Evolutionary conservation across 1,139 yeast genomes (phyloP), one percentile per base, ranked within the genome.

Genomic region (Blastobotrys capitulatus): DNA sequence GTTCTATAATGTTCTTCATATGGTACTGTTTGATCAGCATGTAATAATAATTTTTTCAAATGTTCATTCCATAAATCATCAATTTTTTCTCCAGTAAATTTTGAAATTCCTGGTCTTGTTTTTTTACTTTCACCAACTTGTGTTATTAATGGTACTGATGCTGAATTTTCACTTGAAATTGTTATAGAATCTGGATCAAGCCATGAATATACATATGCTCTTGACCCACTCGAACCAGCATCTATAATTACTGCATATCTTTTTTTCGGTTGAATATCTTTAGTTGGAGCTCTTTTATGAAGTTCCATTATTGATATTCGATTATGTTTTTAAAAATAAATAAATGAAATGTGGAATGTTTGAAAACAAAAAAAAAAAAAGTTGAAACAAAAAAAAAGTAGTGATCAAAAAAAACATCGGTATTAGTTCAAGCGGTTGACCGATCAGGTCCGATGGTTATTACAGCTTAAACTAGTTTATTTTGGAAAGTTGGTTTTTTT

Each of bases 191-290:
- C 32, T 7, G 27, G 16, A 12, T 22, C 41, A 3, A 31, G 16
- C 90, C 89, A 85, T 51, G 76, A 74, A 64, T 86, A 87, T 2
- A 87, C 78, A 59, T 76, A 83, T 0, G 85, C 86, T 19, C 95
- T 68, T 0, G 94, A 82, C 0, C 95, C 95, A 48, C 80, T 82
- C 1, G 94, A 85, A 0, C 96, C 95, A 0, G 95, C 86, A 63
- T 87, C 96, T 7, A 87, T 78, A 8, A 87, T 75, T 2, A 87
- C 78, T 1, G 86, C 82, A 64, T 85, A 86, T 31, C 42, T 43
- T 20, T 43, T 39, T 12, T 19, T 22, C 10, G 44, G 38, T 35
- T 42, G 35, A 3, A 26, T 31, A 19, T 18, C 26, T 6, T 9
- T 13, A 4, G 19, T 19, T 6, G 41, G 46, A 26, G 46, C 46